Evolutionary conservation across 179 eudicot species (phyloP).

Genomic region (Beta lomatogona): DNA sequence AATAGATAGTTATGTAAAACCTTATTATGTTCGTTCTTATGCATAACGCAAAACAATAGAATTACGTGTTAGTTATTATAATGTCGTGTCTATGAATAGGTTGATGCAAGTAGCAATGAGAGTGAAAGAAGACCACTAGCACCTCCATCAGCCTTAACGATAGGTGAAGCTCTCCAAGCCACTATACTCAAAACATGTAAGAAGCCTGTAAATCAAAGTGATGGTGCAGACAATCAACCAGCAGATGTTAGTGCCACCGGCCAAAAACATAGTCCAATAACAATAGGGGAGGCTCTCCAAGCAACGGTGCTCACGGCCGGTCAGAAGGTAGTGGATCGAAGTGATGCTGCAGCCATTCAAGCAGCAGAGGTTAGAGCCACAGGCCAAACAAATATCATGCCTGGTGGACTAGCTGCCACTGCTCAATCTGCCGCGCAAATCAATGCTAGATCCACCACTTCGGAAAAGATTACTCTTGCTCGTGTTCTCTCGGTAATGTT

Average conservation of each 20-base stretch:
- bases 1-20: neutral
- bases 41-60: neutral
- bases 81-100: too few relatives aligned
- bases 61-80: conserved; percentile 1
- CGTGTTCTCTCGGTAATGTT: conserved; percentile 59
- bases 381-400: conserved; percentile 45
- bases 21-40: neutral
- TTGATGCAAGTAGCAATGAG: neutral
- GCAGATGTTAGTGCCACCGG: too few relatives aligned
- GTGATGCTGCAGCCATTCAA: conserved; percentile 85
- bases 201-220: too few relatives aligned
- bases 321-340: conserved; percentile 51
- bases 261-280: conserved; percentile 34
- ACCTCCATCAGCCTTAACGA: neutral
- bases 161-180: too few relatives aligned
- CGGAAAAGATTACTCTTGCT: conserved; percentile 65
- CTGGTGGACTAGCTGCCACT: conserved; percentile 85
- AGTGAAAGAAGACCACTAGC: neutral
- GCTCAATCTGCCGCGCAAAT: conserved; percentile 89
- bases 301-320: conserved; percentile 69
- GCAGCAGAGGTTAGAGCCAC: conserved; percentile 87
- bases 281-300: conserved; percentile 75
- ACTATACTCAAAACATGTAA: too few relatives aligned
- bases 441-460: conserved; percentile 49
- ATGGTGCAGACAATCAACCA: too few relatives aligned